Percentiles rank a stretch among this genome's conserved stretches.
Conservation (phyloP, 352 stramenopile species). For the Thalassiosira hispida region DNA sequence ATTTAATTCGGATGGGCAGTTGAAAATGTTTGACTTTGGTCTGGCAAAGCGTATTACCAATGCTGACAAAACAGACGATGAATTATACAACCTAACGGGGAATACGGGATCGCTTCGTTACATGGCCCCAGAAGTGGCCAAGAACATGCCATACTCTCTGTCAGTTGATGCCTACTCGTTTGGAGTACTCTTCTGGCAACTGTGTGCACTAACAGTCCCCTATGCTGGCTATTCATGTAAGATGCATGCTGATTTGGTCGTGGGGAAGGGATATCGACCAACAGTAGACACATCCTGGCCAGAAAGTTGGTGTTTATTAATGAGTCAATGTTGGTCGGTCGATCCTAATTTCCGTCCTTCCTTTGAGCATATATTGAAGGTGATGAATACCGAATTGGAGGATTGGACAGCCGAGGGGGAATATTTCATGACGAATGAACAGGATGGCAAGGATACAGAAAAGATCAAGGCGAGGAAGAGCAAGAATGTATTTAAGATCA, state of each 20-base stretch:
- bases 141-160: slow-evolving; percentile 87
- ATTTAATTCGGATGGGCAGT: slow-evolving; percentile 66
- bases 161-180: slow-evolving; percentile 92
- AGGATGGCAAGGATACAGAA: slow-evolving; percentile 26
- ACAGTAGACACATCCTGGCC: slow-evolving; percentile 74
- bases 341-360: slow-evolving; percentile 58
- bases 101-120: slow-evolving; percentile 88
- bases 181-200: slow-evolving; percentile 84
- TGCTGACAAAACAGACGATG: slow-evolving; percentile 58
- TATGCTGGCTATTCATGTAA: slow-evolving; percentile 74
- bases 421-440: slow-evolving; percentile 47
- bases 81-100: slow-evolving; percentile 76
- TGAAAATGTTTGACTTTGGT: slow-evolving; percentile 87
- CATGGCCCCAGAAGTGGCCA: slow-evolving; percentile 90
- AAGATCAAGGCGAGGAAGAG: slow-evolving; percentile 46
- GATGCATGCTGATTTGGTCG: slow-evolving; percentile 75
- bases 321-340: slow-evolving; percentile 71
- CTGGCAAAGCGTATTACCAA: slow-evolving; percentile 76
- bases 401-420: slow-evolving; percentile 39
- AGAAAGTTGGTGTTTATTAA: slow-evolving; percentile 72
- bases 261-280: slow-evolving; percentile 69
- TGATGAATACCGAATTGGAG: slow-evolving; percentile 53
- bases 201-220: slow-evolving; percentile 77
- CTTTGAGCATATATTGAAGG: slow-evolving; percentile 74
- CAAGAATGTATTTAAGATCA: slow-evolving; percentile 54